These are phyloP conservation scores for Sicyos edulis DNA, from an alignment of 306 rosid species.

Conservation along the genomic window DNA sequence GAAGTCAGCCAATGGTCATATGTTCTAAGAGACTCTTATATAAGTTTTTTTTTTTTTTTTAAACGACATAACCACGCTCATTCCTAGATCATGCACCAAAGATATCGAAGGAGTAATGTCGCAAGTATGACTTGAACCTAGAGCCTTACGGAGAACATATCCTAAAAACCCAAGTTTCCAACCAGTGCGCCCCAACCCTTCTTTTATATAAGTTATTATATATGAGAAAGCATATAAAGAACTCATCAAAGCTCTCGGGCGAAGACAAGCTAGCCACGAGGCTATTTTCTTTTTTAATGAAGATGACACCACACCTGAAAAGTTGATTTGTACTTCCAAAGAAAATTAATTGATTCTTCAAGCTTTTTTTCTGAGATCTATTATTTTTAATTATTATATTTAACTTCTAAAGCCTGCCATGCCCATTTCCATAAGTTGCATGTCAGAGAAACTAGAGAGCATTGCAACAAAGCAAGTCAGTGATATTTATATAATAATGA, in stretches of 20 bases:
- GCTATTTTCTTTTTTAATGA: constrained; percentile 14
- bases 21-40: too few relatives aligned
- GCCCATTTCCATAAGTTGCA: constrained; percentile 11
- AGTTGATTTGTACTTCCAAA: constrained; percentile 59
- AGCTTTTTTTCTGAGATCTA: constrained; percentile 24
- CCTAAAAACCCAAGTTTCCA: too few relatives aligned
- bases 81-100: too few relatives aligned
- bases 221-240: constrained; percentile 15
- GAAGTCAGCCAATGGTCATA: constrained; percentile 26
- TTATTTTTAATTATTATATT: constrained; percentile 2
- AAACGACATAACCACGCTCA: too few relatives aligned
- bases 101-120: too few relatives aligned
- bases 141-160: too few relatives aligned
- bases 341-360: constrained; percentile 29
- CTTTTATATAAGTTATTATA: constrained; percentile 5
- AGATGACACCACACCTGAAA: constrained; percentile 35
- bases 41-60: too few relatives aligned
- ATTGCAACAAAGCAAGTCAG: constrained; percentile 6
- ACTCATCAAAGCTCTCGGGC: constrained; percentile 16
- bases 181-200: too few relatives aligned
- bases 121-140: too few relatives aligned
- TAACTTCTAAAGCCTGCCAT: constrained; percentile 21
- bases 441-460: constrained; percentile 16
- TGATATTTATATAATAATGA: not conserved
- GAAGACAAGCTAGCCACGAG: constrained; percentile 8